Conservation (phyloP, 305 asterid genomes). For the Plantago coronopus region DNA sequence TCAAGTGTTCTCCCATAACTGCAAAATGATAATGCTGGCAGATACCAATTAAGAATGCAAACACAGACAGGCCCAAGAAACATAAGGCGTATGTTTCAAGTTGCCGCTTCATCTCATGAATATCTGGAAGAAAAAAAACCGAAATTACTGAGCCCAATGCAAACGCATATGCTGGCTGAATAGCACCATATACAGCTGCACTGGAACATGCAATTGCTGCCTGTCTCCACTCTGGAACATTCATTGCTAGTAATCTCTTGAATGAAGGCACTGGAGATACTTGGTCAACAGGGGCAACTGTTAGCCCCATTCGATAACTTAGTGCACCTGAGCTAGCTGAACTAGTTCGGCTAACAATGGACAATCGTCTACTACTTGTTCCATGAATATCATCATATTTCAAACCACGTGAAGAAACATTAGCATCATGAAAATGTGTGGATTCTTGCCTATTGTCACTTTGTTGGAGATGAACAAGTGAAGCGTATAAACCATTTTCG, state of each 20-base stretch:
- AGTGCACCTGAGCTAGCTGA: slow-evolving; percentile 42
- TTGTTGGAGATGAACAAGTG: slow-evolving; percentile 63
- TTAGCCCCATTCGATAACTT: slow-evolving; percentile 45
- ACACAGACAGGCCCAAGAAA: slow-evolving; percentile 67
- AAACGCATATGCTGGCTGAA: slow-evolving; percentile 76
- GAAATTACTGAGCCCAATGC: slow-evolving; percentile 80
- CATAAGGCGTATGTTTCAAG: slow-evolving; percentile 46
- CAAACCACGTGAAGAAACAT: slow-evolving; percentile 21
- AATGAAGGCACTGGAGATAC: slow-evolving; percentile 60
- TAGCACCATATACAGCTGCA: slow-evolving; percentile 70
- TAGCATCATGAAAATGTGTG: not conserved
- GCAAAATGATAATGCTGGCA: slow-evolving; percentile 82
- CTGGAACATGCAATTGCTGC: slow-evolving; percentile 52
- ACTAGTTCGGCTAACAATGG: slow-evolving; percentile 15
- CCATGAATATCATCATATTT: slow-evolving; percentile 32
- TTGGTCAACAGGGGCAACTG: slow-evolving; percentile 32
- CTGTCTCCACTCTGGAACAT: slow-evolving; percentile 85
- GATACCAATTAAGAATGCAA: slow-evolving; percentile 55
- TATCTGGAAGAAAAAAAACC: slow-evolving; percentile 59
- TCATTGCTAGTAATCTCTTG: slow-evolving; percentile 72
- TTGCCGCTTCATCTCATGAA: slow-evolving; percentile 53
- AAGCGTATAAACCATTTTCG: slow-evolving; percentile 47
- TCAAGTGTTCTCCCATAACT: slow-evolving; percentile 86
- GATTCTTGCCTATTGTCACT: slow-evolving; percentile 30
- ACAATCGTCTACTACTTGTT: slow-evolving; percentile 50